Evolutionary conservation across 352 stramenopile species (phyloP).

Genomic region (Thalassiosira oceanica): DNA sequence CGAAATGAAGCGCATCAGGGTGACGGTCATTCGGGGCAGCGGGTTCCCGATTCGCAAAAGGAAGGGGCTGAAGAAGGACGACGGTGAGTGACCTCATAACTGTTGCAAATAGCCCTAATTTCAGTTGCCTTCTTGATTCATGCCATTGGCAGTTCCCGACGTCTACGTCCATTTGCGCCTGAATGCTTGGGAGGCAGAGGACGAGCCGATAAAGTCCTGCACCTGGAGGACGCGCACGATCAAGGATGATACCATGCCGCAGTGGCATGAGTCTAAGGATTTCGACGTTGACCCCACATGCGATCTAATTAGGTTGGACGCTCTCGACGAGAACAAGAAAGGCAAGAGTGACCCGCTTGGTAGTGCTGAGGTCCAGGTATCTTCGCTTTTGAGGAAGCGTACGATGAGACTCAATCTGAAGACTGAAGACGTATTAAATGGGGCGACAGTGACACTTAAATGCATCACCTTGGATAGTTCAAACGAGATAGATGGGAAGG

Average conservation of each 20-base stretch:
- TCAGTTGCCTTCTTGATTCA: no score
- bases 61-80: no score
- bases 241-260: constrained; percentile 53
- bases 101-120: no score
- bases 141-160: no score
- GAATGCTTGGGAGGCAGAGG: constrained; percentile 6
- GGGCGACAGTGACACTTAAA: constrained; percentile 11
- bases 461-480: not conserved
- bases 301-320: constrained; percentile 40
- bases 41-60: no score
- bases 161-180: constrained; percentile 49
- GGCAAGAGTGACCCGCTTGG: constrained; percentile 45
- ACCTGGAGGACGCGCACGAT: constrained; percentile 48
- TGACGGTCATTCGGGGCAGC: constrained; percentile 32
- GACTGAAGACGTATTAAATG: constrained; percentile 4
- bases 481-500: not conserved
- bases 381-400: constrained; percentile 43
- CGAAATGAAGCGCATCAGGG: no score
- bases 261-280: constrained; percentile 59
- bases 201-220: not conserved
- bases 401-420: constrained; percentile 52
- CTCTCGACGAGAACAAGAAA: constrained; percentile 14
- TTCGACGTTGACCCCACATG: constrained; percentile 30
- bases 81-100: no score
- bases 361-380: constrained; percentile 31